These are phyloP conservation scores for Coemansia guatemalensis DNA, from an alignment of 192 early-diverging fungal species.

Conservation along the genomic window DNA sequence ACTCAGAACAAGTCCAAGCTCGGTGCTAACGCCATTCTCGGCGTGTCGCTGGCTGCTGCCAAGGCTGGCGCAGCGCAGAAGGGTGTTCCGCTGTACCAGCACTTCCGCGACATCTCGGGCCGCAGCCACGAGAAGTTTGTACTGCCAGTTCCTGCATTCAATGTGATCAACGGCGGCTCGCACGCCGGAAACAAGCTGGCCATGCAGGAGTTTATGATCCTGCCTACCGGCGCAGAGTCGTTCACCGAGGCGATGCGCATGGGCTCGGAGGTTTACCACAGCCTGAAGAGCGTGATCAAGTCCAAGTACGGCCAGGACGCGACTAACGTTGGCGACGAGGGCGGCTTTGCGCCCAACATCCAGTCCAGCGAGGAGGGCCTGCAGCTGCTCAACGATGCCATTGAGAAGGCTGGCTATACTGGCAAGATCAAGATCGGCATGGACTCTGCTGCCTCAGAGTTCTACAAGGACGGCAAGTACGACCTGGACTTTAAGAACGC, in stretches of 20 bases:
- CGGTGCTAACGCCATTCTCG: constrained; percentile 98
- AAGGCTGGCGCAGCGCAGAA: constrained; percentile 95
- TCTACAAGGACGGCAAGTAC: constrained; percentile 96
- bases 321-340: constrained; percentile 99
- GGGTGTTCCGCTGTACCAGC: constrained; percentile 91
- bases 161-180: constrained; percentile 99
- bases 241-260: constrained; percentile 98
- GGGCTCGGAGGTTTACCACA: constrained; percentile 96
- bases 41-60: constrained; percentile 94
- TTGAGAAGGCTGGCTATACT: constrained; percentile 92
- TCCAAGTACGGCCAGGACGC: constrained; percentile 98
- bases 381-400: constrained; percentile 85
- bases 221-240: constrained; percentile 89
- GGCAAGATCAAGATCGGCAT: constrained; percentile 97
- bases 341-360: constrained; percentile 99
- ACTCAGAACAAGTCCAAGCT: constrained; percentile 94
- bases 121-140: constrained; percentile 79
- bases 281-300: constrained; percentile 97
- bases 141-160: constrained; percentile 95
- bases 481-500: constrained; percentile 98
- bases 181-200: constrained; percentile 99
- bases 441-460: constrained; percentile 98
- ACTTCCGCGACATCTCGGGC: constrained; percentile 88
- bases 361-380: constrained; percentile 96
- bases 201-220: constrained; percentile 99